Conservation (phyloP, 2,329 filamentous ascomycete genomes). For the Arthrobotrys sphaeroides region DNA sequence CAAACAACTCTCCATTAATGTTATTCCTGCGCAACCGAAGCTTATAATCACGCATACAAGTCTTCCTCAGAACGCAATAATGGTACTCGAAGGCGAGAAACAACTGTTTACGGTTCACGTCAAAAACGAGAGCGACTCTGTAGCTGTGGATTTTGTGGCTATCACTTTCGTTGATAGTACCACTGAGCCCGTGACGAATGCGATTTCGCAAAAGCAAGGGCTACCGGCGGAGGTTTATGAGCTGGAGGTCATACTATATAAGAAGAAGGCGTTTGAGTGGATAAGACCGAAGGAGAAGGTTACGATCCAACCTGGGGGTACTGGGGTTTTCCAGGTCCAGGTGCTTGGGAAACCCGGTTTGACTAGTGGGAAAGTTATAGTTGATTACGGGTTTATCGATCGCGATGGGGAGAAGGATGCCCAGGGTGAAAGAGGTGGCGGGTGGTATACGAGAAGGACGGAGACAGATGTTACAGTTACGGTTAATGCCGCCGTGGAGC, state of each 20-base stretch:
- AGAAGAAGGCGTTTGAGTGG: conserved; percentile 72
- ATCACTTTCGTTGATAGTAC: conserved; percentile 93
- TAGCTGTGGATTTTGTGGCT: conserved; percentile 81
- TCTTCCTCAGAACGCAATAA: conserved; percentile 83
- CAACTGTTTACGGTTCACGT: conserved; percentile 80
- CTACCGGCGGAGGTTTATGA: conserved; percentile 84
- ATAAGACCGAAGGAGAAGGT: conserved; percentile 68
- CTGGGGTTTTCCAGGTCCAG: conserved; percentile 80
- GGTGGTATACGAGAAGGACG: conserved; percentile 85
- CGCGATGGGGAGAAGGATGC: conserved; percentile 63
- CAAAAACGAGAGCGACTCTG: conserved; percentile 76
- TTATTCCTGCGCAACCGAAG: conserved; percentile 81
- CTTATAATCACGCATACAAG: conserved; percentile 79
- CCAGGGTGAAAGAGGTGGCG: conserved; percentile 69
- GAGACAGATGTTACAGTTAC: conserved; percentile 84
- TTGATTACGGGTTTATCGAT: conserved; percentile 82
- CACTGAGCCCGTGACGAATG: conserved; percentile 77
- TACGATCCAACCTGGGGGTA: conserved; percentile 72
- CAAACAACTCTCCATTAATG: conserved; percentile 72
- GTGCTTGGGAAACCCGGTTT: conserved; percentile 86
- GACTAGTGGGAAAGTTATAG: conserved; percentile 79
- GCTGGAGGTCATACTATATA: conserved; percentile 80
- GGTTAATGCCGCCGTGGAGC: conserved; percentile 88
- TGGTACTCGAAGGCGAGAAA: conserved; percentile 91
- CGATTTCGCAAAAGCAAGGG: conserved; percentile 78